phyloP scores from a whole-genome alignment of 2,329 filamentous ascomycete species.

The Coleophoma cylindrospora region DNA sequence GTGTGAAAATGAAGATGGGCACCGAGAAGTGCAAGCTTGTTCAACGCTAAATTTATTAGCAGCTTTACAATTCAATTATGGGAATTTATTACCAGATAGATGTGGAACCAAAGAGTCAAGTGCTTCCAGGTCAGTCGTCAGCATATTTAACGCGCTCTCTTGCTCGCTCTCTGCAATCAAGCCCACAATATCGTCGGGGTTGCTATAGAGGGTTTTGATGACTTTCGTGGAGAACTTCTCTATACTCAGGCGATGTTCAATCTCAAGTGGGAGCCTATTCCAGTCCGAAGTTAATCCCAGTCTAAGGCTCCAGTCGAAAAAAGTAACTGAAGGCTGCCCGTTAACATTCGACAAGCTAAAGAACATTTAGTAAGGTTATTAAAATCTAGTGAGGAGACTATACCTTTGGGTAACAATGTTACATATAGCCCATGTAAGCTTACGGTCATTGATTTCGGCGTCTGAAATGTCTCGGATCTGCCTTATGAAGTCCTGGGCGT shows the following conservation, averaged over 20 bases:
- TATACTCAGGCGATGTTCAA: constrained; percentile 44
- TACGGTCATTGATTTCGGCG: constrained; percentile 39
- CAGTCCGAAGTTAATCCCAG: constrained; percentile 34
- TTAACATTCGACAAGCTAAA: constrained; percentile 58
- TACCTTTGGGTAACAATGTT: constrained; percentile 64
- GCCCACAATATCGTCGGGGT: constrained; percentile 30
- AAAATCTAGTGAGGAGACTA: too few relatives aligned
- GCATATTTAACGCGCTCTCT: constrained; percentile 35
- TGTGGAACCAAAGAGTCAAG: constrained; percentile 9
- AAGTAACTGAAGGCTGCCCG: constrained; percentile 58
- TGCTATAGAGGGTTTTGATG: constrained; percentile 50
- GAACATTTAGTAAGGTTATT: too few relatives aligned
- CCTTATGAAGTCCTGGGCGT: constrained; percentile 9
- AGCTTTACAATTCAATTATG: too few relatives aligned
- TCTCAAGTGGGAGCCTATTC: constrained; percentile 41
- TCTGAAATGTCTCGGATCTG: constrained; percentile 10
- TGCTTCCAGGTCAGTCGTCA: constrained; percentile 39
- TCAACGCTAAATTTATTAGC: constrained; percentile 4
- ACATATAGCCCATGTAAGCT: constrained; percentile 63
- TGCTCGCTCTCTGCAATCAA: constrained; percentile 41
- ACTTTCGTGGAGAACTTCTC: constrained; percentile 55
- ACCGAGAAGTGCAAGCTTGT: constrained; percentile 11
- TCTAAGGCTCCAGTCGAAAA: constrained; percentile 53
- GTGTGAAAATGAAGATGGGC: constrained; percentile 12
- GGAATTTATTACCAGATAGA: not conserved